phyloP scores from a whole-genome alignment of 352 stramenopile genomes.

The Hyaloperonospora brassicae region DNA sequence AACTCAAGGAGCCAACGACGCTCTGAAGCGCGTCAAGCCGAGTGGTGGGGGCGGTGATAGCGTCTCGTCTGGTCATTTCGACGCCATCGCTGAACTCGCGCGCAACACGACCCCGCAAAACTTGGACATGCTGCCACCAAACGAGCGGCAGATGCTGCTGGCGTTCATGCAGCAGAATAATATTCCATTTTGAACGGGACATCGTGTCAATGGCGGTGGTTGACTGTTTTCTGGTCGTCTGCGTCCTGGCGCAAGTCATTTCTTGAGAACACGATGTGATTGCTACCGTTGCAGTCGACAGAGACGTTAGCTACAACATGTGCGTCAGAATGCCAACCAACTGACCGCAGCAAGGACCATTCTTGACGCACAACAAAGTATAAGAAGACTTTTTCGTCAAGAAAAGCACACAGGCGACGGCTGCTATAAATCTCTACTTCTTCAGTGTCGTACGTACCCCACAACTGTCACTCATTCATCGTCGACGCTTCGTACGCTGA shows the following conservation, averaged over 20 bases:
- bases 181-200: constrained; percentile 48
- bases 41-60: constrained; percentile 10
- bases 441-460: no score
- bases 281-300: no score
- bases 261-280: neutral
- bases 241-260: neutral
- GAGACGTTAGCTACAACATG: no score
- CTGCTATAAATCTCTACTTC: neutral
- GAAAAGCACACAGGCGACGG: neutral
- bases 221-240: neutral
- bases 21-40: constrained; percentile 23
- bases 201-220: no score
- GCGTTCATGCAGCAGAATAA: constrained; percentile 80
- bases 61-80: constrained; percentile 31
- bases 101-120: constrained; percentile 78
- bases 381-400: no score
- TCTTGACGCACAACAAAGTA: no score
- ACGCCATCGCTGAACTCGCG: constrained; percentile 60
- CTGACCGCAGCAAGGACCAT: no score
- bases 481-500: constrained; percentile 41
- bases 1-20: constrained; percentile 17
- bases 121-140: constrained; percentile 65
- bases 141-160: constrained; percentile 70
- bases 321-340: no score
- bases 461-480: no score